Percentiles rank a stretch among this genome's conserved stretches.
Evolutionary conservation across 2,329 filamentous ascomycete species (phyloP).

Genomic region (Xylaria multiplex): DNA sequence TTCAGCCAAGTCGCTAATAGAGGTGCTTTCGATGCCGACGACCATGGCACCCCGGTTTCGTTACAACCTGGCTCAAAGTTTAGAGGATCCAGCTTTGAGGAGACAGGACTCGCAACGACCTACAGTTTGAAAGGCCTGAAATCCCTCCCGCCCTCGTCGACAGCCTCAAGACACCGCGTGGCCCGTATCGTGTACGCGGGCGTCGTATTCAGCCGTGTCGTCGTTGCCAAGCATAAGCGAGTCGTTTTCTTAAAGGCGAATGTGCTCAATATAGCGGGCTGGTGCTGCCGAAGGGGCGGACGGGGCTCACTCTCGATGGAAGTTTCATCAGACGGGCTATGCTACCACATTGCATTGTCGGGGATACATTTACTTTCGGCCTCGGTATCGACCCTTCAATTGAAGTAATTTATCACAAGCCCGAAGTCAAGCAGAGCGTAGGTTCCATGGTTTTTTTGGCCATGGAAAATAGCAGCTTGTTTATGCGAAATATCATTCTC

Average conservation of each 20-base stretch:
- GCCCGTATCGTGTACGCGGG: constrained; percentile 62
- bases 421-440: constrained; percentile 62
- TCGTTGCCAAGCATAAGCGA: constrained; percentile 69
- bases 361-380: constrained; percentile 62
- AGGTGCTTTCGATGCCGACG: constrained; percentile 1
- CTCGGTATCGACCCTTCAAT: constrained; percentile 71
- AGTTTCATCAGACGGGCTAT: constrained; percentile 67
- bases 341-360: constrained; percentile 65
- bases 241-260: constrained; percentile 69
- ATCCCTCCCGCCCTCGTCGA: constrained; percentile 63
- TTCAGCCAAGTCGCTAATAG: background rate
- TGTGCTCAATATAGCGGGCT: constrained; percentile 65
- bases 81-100: constrained; percentile 65
- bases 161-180: constrained; percentile 67
- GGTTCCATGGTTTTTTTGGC: constrained; percentile 62
- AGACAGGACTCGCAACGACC: constrained; percentile 68
- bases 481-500: constrained; percentile 60
- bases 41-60: constrained; percentile 38
- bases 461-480: constrained; percentile 63
- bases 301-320: constrained; percentile 70
- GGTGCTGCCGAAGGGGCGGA: constrained; percentile 64
- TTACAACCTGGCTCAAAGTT: constrained; percentile 53
- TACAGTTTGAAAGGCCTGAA: constrained; percentile 70
- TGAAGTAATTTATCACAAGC: constrained; percentile 64
- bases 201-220: constrained; percentile 65